These are phyloP conservation scores for Aspergillus quadricinctus DNA, from an alignment of 2,329 filamentous ascomycete species.

Conservation along the genomic window DNA sequence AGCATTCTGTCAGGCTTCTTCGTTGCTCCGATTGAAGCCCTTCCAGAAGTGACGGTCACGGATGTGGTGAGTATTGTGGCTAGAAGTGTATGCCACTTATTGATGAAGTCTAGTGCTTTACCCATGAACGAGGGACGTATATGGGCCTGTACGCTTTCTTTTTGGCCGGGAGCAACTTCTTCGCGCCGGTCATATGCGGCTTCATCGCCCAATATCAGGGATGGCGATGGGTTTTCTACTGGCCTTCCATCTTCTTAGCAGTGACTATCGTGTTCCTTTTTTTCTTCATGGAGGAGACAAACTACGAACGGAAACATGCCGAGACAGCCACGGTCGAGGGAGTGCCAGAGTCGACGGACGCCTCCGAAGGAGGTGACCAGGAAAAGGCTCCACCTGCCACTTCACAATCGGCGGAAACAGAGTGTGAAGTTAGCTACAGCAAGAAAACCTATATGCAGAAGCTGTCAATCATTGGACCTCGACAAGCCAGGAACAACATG, in stretches of 20 bases:
- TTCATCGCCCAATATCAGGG: slow-evolving; percentile 45
- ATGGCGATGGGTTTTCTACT: slow-evolving; percentile 49
- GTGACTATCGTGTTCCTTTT: slow-evolving; percentile 46
- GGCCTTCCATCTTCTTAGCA: slow-evolving; percentile 49
- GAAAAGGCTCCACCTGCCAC: slow-evolving; percentile 15
- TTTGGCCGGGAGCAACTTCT: slow-evolving; percentile 40
- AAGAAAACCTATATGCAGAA: slow-evolving; percentile 34
- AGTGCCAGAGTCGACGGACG: neutral
- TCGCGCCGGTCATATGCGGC: slow-evolving; percentile 45
- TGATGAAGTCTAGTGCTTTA: slow-evolving; percentile 34
- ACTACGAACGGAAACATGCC: slow-evolving; percentile 36
- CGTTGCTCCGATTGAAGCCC: slow-evolving; percentile 38
- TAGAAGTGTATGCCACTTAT: neutral
- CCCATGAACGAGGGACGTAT: slow-evolving; percentile 38
- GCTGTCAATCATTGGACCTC: slow-evolving; percentile 26
- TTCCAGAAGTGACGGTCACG: slow-evolving; percentile 39
- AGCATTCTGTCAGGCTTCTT: slow-evolving; percentile 38
- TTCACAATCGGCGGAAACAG: slow-evolving; percentile 7
- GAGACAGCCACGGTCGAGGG: slow-evolving; percentile 5
- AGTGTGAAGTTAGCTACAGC: slow-evolving; percentile 16
- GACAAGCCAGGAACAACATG: slow-evolving; percentile 29
- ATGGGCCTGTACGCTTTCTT: slow-evolving; percentile 40
- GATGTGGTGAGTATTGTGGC: slow-evolving; percentile 32
- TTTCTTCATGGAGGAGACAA: slow-evolving; percentile 55
- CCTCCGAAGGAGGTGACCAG: slow-evolving; percentile 11